Base-by-base conservation (phyloP, 257 asterid genomes). In the Lantana camara region DNA sequence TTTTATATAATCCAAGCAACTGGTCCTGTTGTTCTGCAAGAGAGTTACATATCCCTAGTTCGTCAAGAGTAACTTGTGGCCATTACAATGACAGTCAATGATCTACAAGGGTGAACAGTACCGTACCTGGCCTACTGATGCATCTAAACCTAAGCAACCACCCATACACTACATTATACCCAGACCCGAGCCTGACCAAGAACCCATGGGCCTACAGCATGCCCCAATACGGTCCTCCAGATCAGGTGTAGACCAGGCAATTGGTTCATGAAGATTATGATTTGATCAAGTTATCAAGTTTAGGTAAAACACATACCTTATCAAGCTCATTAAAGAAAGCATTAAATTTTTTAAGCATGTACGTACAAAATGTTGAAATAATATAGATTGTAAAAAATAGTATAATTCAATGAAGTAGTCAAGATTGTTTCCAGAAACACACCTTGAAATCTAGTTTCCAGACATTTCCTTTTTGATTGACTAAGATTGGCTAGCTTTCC, bases 391-490 rank as follows among this genome's bases (percentile, higher is more conserved):
- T 27, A 5, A 27, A 27, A 27, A 2, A 27, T 27, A 27, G 32
- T 27, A 27, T 27, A 27, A 5, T 2, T 27, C 59, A 32, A 57
- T 32, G 21, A 24, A 35, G 32, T 60, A 41, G 16, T 34, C 38
- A 67, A 73, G 68, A 63, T 35, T 71, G 66, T 42, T 73, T 53
- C 56, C 20, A 35, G 74, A 53, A 70, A 46, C 52, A 70, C 70
- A 92, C 98, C 97, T 89, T 80, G 84, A 63, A 78, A 79, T 77
- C 69, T 79, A 58, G 82, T 68, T 76, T 92, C 95, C 70, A 92
- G 72, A 44, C 69, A 78, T 69, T 84, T 80, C 64, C 89, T 81
- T 72, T 82, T 82, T 52, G 77, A 73, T 75, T 85, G 81, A 62
- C 77, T 81, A 63, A 59, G 79, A 63, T 68, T 78, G 71, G 69